Base-by-base conservation (phyloP, 176 grass and related monocot genomes). In the Echinochloa phyllopogon region DNA sequence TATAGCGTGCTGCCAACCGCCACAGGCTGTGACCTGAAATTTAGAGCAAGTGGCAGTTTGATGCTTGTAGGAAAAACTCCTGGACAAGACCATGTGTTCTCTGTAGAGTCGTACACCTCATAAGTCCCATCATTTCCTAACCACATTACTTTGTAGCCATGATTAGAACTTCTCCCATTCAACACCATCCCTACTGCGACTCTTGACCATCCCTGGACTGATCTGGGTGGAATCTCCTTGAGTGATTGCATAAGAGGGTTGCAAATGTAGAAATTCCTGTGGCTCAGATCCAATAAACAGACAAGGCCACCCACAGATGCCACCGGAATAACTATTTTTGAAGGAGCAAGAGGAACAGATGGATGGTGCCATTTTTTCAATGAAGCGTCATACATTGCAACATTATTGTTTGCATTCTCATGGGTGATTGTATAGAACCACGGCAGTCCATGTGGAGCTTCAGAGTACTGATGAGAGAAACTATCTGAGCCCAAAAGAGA, bases 381-480 rank as follows among this genome's bases (percentile, higher is more conserved):
- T 20, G 76, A 94, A 70, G 97, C 94, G 41, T 99, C 88, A 61
- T 94, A 99, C 78, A 99, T 89, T 47, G 90, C 87, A 84, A 93
- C 86, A 77, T 86, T 90, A 50, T 87, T 92, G 65, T 75, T 89
- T 71, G 84, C 87, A 85, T 92, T 93, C 87, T 98, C 89, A 61
- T 94, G 88, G 75, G 90, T 96, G 82, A 96, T 89, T 69, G 97
- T 89, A 89, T 92, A 96, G 82, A 99, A 86, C 97, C 97, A 99
- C 70, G 97, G 86, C 65, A 88, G 81, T 57, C 74, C 76, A 48
- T 81, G 78, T 23, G 90, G 89, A 81, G 88, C 88, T 88, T 90
- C 89, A 68, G 89, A 78, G 75, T 87, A 91, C 29, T 87, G 80
- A 39, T 83, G 83, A 67, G 90, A 83, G 81, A 99, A 99, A 83